Evolutionary conservation across 306 rosid genomes (phyloP).

Genomic region (Luffa aegyptiaca): DNA sequence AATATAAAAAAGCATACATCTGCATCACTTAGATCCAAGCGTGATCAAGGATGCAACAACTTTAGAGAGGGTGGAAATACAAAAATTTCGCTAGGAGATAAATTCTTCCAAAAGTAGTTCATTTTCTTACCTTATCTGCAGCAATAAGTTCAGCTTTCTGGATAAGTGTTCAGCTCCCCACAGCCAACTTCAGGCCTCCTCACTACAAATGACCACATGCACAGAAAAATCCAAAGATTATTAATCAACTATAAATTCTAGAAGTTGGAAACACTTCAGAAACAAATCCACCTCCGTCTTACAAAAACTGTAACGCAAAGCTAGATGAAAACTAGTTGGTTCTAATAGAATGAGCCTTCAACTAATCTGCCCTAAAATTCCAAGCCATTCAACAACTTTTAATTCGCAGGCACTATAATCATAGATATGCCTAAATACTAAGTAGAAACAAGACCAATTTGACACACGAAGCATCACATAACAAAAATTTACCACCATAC

Average conservation of each 20-base stretch:
- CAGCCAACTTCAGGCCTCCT: constrained; percentile 9
- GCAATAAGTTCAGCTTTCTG: not conserved
- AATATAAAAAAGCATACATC: not conserved
- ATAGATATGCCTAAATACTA: not conserved
- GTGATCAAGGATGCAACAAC: not conserved
- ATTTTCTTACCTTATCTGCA: constrained; percentile 10
- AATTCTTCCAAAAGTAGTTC: constrained; percentile 2
- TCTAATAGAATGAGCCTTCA: not conserved
- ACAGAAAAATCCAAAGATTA: not conserved
- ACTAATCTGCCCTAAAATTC: not conserved
- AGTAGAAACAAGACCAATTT: not conserved
- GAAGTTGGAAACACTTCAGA: not conserved
- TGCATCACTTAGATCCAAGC: not conserved
- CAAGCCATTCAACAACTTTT: not conserved
- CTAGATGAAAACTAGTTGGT: not conserved
- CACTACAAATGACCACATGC: not conserved
- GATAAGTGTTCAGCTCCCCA: not conserved
- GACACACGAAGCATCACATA: not conserved
- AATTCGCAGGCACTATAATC: not conserved
- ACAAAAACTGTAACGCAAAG: not conserved
- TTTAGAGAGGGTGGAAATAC: not conserved
- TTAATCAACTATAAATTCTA: not conserved
- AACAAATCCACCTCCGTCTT: not conserved
- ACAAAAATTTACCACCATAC: not conserved
- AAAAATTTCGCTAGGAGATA: not conserved